Evolutionary conservation across 2,329 filamentous ascomycete genomes (phyloP), one percentile per base, ranked within the genome.

Genomic region (Ramularia endophylla): DNA sequence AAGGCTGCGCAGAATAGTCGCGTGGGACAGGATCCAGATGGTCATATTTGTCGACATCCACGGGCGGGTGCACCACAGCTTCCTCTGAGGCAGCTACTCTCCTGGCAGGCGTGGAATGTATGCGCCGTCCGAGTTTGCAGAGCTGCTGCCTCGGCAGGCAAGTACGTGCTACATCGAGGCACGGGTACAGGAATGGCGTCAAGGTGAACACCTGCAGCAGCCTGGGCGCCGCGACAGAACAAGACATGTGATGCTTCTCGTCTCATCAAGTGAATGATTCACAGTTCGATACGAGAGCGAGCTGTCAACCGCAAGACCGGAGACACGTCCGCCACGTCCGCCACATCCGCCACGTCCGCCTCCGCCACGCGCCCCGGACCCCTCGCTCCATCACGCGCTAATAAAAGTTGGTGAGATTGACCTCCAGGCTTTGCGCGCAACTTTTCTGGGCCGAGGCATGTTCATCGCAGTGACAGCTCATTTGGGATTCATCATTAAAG

Each of bases 1-100:
- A 98, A 32, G 82, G 83, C 3, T 87, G 80, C 22, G 81, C 73
- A 12, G 85, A 77, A 65, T 94, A 97, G 64, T 95, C 87, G 57
- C 87, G 83, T 0, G 89, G 87, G 0, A 77, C 61, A 2, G 90
- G 90, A 61, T 95, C 85, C 15, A 95, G 76, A 49, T 82, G 83
- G 4, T 56, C 52, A 41, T 50, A 54, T 38, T 58, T 43, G 31
- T 45, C 38, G 9, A 56, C 51, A 35, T 57, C 52, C 17, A 51
- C 41, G 1, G 20, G 33, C 31, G n/a, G 27, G 32, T 38, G 36
- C 18, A 13, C 22, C 27, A 22, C 22, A 11, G 6, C 22, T 25
- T 25, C 22, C 22, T 25, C 6, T 6, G 22, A 6, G 11, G 22
- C 22, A 6, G 22, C 35, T 37, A 36, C 17, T 41, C n/a, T 45